Percentiles rank a stretch among this genome's conserved stretches.
These are phyloP conservation scores for Volvox africanus DNA, from an alignment of 139 green algal genomes.

Conservation along the genomic window DNA sequence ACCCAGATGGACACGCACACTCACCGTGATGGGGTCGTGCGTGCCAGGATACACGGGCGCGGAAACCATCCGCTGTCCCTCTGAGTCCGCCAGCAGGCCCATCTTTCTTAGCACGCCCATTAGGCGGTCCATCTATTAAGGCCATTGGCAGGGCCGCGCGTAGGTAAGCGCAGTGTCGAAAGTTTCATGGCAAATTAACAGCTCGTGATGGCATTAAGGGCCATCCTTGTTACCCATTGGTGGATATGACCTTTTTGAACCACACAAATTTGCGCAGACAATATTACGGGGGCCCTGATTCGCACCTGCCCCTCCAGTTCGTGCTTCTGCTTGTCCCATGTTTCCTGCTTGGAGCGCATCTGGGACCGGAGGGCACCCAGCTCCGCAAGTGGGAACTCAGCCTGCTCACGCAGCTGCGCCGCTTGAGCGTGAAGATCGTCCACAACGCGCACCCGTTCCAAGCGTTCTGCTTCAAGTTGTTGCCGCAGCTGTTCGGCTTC, in stretches of 20 bases:
- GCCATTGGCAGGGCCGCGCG: no score
- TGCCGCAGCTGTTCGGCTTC: background rate
- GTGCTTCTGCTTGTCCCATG: conserved; percentile 36
- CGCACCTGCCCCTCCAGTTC: conserved; percentile 40
- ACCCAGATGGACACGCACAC: background rate
- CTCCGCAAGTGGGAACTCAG: background rate
- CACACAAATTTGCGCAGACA: background rate
- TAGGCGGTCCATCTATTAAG: background rate
- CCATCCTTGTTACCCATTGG: background rate
- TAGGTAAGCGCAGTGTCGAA: background rate
- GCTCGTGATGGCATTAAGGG: background rate
- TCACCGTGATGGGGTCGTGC: background rate
- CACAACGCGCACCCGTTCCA: background rate
- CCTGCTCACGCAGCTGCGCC: background rate
- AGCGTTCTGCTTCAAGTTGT: background rate
- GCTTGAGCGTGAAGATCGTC: background rate
- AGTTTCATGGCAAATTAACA: background rate
- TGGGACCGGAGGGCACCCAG: background rate
- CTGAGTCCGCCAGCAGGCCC: conserved; percentile 5
- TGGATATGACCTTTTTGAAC: background rate
- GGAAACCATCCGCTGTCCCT: background rate
- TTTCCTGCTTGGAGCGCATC: conserved; percentile 3
- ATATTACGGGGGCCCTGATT: background rate
- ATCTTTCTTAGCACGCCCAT: conserved; percentile 6
- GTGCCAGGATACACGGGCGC: background rate